phyloP scores from a whole-genome alignment of 192 early-diverging fungal species.

The Mortierella antarctica region DNA sequence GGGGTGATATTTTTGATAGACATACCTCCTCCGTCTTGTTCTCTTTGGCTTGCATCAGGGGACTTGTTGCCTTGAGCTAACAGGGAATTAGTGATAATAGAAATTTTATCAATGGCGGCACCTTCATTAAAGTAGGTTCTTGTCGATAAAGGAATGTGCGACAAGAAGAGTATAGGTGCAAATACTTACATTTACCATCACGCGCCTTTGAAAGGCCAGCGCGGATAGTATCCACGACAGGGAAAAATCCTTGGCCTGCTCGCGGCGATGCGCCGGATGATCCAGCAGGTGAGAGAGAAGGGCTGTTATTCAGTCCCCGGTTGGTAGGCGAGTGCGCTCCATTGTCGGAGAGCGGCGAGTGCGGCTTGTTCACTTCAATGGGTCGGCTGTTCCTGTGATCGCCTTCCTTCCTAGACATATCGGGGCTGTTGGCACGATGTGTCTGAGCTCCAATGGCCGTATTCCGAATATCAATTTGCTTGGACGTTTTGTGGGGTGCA shows the following conservation, averaged over 20 bases:
- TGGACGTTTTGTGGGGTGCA: slow-evolving; percentile 8
- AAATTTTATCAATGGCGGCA: too few species aligned
- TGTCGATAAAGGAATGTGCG: neutral
- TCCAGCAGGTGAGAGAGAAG: slow-evolving; percentile 1
- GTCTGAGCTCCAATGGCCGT: neutral
- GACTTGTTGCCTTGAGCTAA: slow-evolving; percentile 21
- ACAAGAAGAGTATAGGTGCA: neutral
- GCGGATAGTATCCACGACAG: slow-evolving; percentile 37
- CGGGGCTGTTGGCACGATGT: slow-evolving; percentile 20
- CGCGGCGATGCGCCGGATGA: slow-evolving; percentile 12
- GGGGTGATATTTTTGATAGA: too few species aligned
- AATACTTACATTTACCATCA: slow-evolving; percentile 3
- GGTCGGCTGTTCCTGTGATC: slow-evolving; percentile 21
- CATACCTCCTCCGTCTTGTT: slow-evolving; percentile 1
- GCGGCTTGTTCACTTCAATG: slow-evolving; percentile 21
- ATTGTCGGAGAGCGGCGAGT: slow-evolving; percentile 1
- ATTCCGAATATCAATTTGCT: slow-evolving; percentile 16
- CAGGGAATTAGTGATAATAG: neutral
- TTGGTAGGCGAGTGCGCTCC: neutral
- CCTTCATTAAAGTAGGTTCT: too few species aligned
- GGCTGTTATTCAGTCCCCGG: slow-evolving; percentile 11
- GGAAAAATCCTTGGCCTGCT: slow-evolving; percentile 29
- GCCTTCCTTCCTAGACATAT: slow-evolving; percentile 15
- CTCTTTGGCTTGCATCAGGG: slow-evolving; percentile 3
- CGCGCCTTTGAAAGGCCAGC: slow-evolving; percentile 11